Conservation (phyloP, 1,284 basidiomycete genomes). For the Trametes versicolor region DNA sequence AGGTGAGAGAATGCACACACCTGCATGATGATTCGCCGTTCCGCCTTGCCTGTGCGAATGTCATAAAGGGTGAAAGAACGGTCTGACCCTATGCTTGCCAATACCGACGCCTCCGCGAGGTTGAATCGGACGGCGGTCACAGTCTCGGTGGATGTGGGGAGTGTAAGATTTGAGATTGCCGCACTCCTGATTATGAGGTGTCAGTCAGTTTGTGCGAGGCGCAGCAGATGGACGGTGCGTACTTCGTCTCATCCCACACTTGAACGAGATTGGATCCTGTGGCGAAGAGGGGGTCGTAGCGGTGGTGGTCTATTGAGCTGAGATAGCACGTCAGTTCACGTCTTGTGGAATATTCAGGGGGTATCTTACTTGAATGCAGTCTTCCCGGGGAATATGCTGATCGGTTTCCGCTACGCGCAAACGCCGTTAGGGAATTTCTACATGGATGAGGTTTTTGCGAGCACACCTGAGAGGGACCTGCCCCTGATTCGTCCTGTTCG, state of each 20-base stretch:
- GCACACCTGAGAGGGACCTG: constrained; percentile 48
- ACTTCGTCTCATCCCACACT: constrained; percentile 98
- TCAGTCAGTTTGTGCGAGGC: constrained; percentile 14
- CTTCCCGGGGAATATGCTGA: constrained; percentile 85
- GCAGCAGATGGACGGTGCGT: constrained; percentile 33
- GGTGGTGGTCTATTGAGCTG: constrained; percentile 95
- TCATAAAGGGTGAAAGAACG: constrained; percentile 97
- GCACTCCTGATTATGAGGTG: constrained; percentile 58
- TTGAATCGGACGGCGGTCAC: constrained; percentile 93
- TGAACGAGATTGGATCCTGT: constrained; percentile 95
- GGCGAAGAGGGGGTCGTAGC: constrained; percentile 88
- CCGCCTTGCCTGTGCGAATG: constrained; percentile 94
- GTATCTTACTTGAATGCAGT: constrained; percentile 83
- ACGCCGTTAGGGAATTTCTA: background rate
- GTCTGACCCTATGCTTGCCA: constrained; percentile 94
- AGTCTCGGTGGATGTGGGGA: constrained; percentile 87
- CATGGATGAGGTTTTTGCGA: background rate
- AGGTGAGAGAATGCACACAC: constrained; percentile 47
- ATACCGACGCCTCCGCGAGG: constrained; percentile 90
- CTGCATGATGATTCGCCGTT: constrained; percentile 91
- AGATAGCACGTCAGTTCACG: constrained; percentile 20
- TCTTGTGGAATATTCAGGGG: constrained; percentile 6
- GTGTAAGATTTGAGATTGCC: constrained; percentile 84
- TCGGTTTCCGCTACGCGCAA: constrained; percentile 57
- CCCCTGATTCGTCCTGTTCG: constrained; percentile 43